Evolutionary conservation across 495 filamentous ascomycete species (phyloP), one percentile per base, ranked within the genome.

Genomic region (Trichoderma virens): DNA sequence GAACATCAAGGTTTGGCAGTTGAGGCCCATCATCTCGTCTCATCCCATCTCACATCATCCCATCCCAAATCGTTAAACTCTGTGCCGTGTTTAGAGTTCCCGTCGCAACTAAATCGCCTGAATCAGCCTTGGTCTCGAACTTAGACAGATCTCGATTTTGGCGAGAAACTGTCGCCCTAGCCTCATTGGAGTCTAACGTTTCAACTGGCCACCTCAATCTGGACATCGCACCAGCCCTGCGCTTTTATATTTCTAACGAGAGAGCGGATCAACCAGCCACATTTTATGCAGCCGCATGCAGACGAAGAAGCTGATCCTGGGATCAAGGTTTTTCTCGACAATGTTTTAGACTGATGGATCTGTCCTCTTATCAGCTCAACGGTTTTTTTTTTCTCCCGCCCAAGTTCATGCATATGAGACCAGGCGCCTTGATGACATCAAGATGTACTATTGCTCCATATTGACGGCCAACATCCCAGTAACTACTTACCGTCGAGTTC

Each of bases 231-330:
- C 45, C 45, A 51, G 27, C 51, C 20, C n/a, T 8, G 28, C 14
- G 13, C 8, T n/a, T 14, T 28, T 2, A 30, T 56, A 13, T n/a
- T 16, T 13, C 25, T 28, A 30, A 27, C n/a, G 25, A 51, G 23
- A 27, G 16, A 20, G n/a, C n/a, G 45, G 45, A 30, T 30, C 51
- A 30, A 30, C 3, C 51, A 56, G 25, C 51, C 51, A 56, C 51
- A 14, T 54, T 28, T 47, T 9, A 56, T 30, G 51, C 51, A 56
- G 7, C 51, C 51, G 51, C 51, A 56, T 56, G 51, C 51, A 30
- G 51, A 30, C 32, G 5, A 35, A 35, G 11, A 35, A 35, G 5
- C 32, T 4, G 32, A 4, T 5, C 11, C 41, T 45, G 3, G n/a
- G 6, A 45, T 45, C 9, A 8, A 3, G 5, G 5, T n/a, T 45